These are phyloP conservation scores for Dactylella cylindrospora DNA, from an alignment of 2,329 filamentous ascomycete species.

Conservation along the genomic window DNA sequence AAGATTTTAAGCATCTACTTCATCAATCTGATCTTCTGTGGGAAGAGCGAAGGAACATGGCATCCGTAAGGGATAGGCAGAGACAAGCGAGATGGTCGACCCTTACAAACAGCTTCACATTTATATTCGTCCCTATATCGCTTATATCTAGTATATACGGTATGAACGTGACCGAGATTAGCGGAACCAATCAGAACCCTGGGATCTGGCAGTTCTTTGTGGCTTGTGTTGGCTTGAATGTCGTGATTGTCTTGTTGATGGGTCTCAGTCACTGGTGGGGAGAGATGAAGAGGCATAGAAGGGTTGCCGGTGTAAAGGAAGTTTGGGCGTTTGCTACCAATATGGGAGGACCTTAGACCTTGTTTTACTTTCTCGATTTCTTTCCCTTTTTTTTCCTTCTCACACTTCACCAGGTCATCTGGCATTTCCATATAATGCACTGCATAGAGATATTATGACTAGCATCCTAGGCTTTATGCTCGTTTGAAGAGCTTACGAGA, in stretches of 20 bases:
- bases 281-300: conserved; percentile 17
- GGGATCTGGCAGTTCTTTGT: conserved; percentile 50
- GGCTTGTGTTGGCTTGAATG: conserved; percentile 44
- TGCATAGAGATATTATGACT: too few relatives aligned
- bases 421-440: too few relatives aligned
- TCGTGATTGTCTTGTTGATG: conserved; percentile 41
- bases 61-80: conserved; percentile 43
- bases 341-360: conserved; percentile 23
- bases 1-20: conserved; percentile 49
- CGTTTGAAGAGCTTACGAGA: too few relatives aligned
- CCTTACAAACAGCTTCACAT: conserved; percentile 48
- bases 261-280: conserved; percentile 27
- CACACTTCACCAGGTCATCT: too few relatives aligned
- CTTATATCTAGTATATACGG: conserved; percentile 49
- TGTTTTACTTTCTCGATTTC: too few relatives aligned
- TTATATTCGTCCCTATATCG: conserved; percentile 47
- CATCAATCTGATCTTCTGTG: conserved; percentile 49
- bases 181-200: conserved; percentile 42
- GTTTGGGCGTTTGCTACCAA: conserved; percentile 25
- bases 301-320: conserved; percentile 23
- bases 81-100: conserved; percentile 46
- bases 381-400: too few relatives aligned
- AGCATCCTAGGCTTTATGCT: too few relatives aligned
- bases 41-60: conserved; percentile 47
- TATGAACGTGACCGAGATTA: conserved; percentile 50